phyloP scores from a whole-genome alignment of 129 eudicot genomes.

The Artemisia tridentata region DNA sequence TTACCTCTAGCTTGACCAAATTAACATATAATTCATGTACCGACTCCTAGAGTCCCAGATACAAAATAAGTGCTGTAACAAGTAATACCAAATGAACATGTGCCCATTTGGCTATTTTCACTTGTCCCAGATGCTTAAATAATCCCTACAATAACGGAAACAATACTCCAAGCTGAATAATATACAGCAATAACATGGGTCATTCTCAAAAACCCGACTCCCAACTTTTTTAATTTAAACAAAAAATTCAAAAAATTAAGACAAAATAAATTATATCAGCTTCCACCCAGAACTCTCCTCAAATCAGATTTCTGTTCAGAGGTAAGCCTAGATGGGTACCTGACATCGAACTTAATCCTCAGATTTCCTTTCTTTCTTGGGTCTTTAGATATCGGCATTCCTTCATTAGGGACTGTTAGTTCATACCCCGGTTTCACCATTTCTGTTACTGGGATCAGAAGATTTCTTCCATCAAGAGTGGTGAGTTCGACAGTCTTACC shows the following conservation, averaged over 20 bases:
- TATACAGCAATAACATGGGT: conserved; percentile 26
- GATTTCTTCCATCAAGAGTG: conserved; percentile 60
- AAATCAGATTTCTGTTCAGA: conserved; percentile 64
- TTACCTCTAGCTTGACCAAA: too few relatives aligned
- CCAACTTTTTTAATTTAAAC: conserved; percentile 2
- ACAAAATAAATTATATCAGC: conserved; percentile 17
- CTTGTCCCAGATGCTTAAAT: neutral
- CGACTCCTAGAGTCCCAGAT: neutral
- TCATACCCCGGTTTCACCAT: conserved; percentile 71
- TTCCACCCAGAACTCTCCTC: conserved; percentile 57
- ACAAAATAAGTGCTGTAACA: neutral
- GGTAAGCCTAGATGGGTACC: conserved; percentile 75
- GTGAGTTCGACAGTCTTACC: conserved; percentile 64
- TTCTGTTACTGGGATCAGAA: conserved; percentile 49
- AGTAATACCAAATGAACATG: neutral
- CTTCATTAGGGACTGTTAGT: conserved; percentile 53
- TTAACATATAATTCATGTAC: too few relatives aligned
- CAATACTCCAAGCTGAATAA: conserved; percentile 25
- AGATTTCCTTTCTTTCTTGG: conserved; percentile 76
- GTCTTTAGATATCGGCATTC: conserved; percentile 89
- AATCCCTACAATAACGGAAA: conserved; percentile 10
- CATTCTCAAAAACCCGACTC: conserved; percentile 26
- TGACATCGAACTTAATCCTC: conserved; percentile 72
- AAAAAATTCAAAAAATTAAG: neutral
- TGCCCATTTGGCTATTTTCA: conserved; percentile 10